Conservation (phyloP, 805 yeast species). For the Pichia occidentalis region DNA sequence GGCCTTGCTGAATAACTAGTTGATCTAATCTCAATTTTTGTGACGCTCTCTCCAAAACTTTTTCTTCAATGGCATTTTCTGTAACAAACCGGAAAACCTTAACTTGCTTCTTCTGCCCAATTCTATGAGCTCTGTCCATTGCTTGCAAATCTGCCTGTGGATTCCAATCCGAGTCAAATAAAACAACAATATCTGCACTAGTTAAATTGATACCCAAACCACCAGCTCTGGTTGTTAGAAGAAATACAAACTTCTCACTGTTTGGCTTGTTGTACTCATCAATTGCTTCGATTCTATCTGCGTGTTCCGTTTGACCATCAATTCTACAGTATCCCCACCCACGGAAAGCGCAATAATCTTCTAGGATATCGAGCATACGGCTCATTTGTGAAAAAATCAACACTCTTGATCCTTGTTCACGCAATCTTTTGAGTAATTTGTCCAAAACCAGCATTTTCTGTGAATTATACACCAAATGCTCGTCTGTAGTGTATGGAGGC, state of each 20-base stretch:
- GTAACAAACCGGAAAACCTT: slow-evolving; percentile 72
- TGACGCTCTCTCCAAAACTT: slow-evolving; percentile 73
- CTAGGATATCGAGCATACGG: slow-evolving; percentile 71
- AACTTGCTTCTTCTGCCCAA: slow-evolving; percentile 81
- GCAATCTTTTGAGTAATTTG: slow-evolving; percentile 52
- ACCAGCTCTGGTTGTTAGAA: slow-evolving; percentile 82
- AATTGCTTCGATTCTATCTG: slow-evolving; percentile 66
- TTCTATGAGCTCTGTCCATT: slow-evolving; percentile 86
- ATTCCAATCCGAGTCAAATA: slow-evolving; percentile 82
- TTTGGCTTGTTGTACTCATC: slow-evolving; percentile 77
- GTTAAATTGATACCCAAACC: slow-evolving; percentile 83
- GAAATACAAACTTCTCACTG: slow-evolving; percentile 63
- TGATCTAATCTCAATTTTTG: slow-evolving; percentile 75
- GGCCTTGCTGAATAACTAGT: slow-evolving; percentile 75
- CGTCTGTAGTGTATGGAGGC: slow-evolving; percentile 82
- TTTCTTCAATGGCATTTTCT: slow-evolving; percentile 79
- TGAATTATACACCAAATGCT: slow-evolving; percentile 68
- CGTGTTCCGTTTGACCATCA: slow-evolving; percentile 78
- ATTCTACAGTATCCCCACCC: slow-evolving; percentile 68
- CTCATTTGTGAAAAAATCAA: slow-evolving; percentile 81
- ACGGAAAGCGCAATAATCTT: slow-evolving; percentile 70
- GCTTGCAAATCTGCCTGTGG: slow-evolving; percentile 88
- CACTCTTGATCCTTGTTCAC: slow-evolving; percentile 68
- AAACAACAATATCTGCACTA: slow-evolving; percentile 68
- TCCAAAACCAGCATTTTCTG: slow-evolving; percentile 69